Percentiles rank a stretch among this genome's conserved stretches.
These are phyloP conservation scores for Mycena metata DNA, from an alignment of 768 basidiomycete genomes.

Conservation along the genomic window DNA sequence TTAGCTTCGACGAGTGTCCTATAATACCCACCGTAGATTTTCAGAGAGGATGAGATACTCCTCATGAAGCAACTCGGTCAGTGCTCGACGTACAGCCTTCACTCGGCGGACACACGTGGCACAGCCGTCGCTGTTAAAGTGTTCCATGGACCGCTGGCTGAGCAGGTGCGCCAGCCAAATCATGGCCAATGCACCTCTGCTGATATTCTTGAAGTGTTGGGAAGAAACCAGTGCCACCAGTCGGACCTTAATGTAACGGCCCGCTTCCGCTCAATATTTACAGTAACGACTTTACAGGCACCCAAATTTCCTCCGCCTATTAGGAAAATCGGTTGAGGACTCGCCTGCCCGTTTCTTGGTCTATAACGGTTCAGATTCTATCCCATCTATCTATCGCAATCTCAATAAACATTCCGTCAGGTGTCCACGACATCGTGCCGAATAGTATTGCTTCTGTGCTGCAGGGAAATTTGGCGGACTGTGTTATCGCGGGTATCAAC, in stretches of 20 bases:
- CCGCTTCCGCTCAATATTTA: too few species aligned
- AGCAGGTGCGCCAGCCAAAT: neutral
- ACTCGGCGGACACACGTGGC: neutral
- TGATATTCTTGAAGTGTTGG: neutral
- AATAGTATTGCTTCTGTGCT: neutral
- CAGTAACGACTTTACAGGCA: neutral
- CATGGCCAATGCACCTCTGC: neutral
- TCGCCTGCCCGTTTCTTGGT: neutral
- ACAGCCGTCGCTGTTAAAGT: constrained; percentile 6
- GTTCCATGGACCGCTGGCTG: neutral
- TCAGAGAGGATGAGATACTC: neutral
- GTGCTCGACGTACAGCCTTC: neutral
- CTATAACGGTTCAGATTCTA: neutral
- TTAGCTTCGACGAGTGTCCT: neutral
- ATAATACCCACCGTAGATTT: neutral
- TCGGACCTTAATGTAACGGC: neutral
- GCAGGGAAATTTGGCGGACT: neutral
- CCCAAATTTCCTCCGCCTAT: constrained; percentile 4
- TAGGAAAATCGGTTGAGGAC: neutral
- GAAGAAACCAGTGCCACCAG: neutral
- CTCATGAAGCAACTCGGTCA: neutral
- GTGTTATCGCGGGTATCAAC: neutral
- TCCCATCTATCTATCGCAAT: neutral
- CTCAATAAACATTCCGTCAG: too few species aligned
- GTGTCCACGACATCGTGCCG: constrained; percentile 2